Evolutionary conservation across 2,329 filamentous ascomycete genomes (phyloP).

Genomic region (Apiospora aurea): DNA sequence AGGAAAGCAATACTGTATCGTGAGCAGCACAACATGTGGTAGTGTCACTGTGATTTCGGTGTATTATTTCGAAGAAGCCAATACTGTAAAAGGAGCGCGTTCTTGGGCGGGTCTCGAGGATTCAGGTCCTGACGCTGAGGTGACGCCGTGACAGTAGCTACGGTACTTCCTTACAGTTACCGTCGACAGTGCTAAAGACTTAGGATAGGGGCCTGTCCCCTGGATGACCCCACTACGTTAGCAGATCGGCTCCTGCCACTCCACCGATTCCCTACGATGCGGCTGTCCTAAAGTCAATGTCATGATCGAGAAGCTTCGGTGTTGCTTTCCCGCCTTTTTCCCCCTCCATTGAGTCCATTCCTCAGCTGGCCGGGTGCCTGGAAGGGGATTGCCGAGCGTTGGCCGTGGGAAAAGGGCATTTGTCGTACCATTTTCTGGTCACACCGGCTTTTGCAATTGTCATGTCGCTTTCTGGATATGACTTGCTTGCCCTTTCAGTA

Average conservation of each 20-base stretch:
- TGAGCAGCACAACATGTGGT: background rate
- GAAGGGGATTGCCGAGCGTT: constrained; percentile 5
- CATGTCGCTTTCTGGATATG: background rate
- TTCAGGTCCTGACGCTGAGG: background rate
- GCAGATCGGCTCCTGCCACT: constrained; percentile 1
- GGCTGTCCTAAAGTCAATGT: constrained; percentile 1
- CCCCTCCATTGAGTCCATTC: background rate
- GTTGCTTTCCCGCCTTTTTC: background rate
- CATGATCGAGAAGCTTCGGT: constrained; percentile 20
- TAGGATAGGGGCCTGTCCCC: background rate
- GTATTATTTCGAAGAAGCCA: background rate
- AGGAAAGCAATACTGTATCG: background rate
- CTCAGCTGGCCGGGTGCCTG: background rate
- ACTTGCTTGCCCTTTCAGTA: background rate
- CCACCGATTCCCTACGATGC: constrained; percentile 3
- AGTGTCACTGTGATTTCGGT: background rate
- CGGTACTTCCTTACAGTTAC: no score
- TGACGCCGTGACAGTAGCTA: background rate
- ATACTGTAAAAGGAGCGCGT: background rate
- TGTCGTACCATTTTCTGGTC: background rate
- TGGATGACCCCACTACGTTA: background rate
- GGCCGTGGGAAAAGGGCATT: background rate
- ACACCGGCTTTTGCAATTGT: constrained; percentile 17
- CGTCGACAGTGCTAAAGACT: background rate
- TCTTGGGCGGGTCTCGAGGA: background rate